Base-by-base conservation (phyloP, 768 basidiomycete species). In the Stropharia rugosoannulata region DNA sequence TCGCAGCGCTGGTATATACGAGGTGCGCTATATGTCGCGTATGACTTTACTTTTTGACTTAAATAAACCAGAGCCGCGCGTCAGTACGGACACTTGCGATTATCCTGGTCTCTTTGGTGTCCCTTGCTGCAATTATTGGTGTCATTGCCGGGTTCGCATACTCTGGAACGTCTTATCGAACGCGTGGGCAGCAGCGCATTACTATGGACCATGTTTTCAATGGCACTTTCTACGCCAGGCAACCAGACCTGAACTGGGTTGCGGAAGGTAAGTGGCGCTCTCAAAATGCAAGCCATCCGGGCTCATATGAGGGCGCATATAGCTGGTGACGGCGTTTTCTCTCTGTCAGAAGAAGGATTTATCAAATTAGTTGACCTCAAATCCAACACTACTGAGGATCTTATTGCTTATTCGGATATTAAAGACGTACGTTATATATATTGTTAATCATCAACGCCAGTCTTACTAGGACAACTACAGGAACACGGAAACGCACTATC, bases 251-350 rank as follows among this genome's bases (percentile, higher is more conserved):
- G 35, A 77, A 85, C 42, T 99, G 97, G 97, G 87, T 98, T 27
- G 84, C 89, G 8, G 95, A 97, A 82, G 96, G 95, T 93, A 39
- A 82, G 63, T 29, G 18, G 37, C 40, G 18, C 29, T 29, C 16
- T 38, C 5, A 9, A 25, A 5, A 16, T 37, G 27, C 5, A 45
- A n/a, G 27, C 18, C 25, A 39, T 27, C 9, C 5, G 9, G 29
- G 12, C 18, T 32, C 15, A 42, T 6, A 16, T 22, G 18, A 57
- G 43, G n/a, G 38, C 27, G 18, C 35, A 22, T 15, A 41, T 53
- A 97, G 97, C 95, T 62, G 93, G 93, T 0, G 97, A 99, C 67
- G 97, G 97, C 0, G 91, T 97, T 1, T 97, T 87, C 73, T 90
- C 90, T 5, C 75, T 83, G 1, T 72, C 72, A 18, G 73, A 83